Evolutionary conservation across 2,329 filamentous ascomycete species (phyloP), one percentile per base, ranked within the genome.

Genomic region (Lachnellula arida): DNA sequence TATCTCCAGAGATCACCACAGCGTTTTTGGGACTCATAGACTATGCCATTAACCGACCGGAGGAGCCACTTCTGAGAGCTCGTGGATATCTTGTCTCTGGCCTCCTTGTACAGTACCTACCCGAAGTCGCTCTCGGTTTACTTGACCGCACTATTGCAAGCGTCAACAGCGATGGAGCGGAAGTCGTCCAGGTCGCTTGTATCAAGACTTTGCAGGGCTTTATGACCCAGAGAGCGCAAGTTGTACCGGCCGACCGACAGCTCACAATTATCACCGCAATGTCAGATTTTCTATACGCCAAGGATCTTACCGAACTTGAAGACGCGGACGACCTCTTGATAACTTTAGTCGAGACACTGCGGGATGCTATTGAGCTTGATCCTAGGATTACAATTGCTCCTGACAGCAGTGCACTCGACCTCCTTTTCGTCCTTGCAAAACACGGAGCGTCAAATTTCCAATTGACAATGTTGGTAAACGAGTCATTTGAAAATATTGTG

Each of bases 241-340:
- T 77, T 76, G 74, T 80, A 2, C 68, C 74, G 6, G 66, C 71
- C 7, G 80, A 82, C 56, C 77, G 75, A 46, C 91, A 96, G 69
- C 66, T 75, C 2, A 73, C 78, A 5, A 81, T 87, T 49, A 78
- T 88, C 58, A 72, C 75, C 2, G 78, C 84, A 22, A 77, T 90
- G 42, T 81, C 81, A 1, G 78, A 87, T 37, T 99, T 92, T 72
- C 81, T 97, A 63, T 81, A 86, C 46, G 77, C 81, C 15, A 91
- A 93, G 69, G 91, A 97, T 66, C 78, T 94, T 49, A 83, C 82
- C 51, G 92, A 97, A 17, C 81, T 96, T 48, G 85, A 88, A 53
- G 92, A 97, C 60, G 89, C 89, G 11, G 93, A 97, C 64, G 94
- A 99, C 71, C 81, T 97, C 53, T 85, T 97, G 63, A 89, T 96